Evolutionary conservation across 169 alveolate species (phyloP).

Genomic region (Plasmodium relictum): DNA sequence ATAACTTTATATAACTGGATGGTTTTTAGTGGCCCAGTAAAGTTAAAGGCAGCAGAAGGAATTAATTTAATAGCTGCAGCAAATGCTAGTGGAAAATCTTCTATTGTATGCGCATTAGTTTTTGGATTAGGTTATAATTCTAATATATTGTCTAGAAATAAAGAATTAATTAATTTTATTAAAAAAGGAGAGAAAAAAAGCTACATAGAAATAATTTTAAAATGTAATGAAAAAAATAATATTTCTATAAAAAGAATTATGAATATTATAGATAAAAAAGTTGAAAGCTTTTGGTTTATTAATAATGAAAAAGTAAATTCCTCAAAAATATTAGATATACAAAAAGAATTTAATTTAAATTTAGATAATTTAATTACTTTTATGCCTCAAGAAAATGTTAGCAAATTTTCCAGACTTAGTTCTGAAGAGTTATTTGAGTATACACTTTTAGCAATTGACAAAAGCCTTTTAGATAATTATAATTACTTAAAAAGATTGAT

Average conservation of each 20-base stretch:
- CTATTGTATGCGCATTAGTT: constrained; percentile 85
- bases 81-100: constrained; percentile 84
- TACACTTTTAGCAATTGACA: constrained; percentile 81
- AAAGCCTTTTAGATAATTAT: constrained; percentile 45
- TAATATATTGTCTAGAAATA: constrained; percentile 79
- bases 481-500: constrained; percentile 56
- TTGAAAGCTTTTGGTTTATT: constrained; percentile 76
- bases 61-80: constrained; percentile 86
- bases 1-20: constrained; percentile 84
- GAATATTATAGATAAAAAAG: constrained; percentile 31
- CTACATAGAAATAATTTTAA: constrained; percentile 62
- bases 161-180: constrained; percentile 78
- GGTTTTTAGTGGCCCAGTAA: constrained; percentile 86
- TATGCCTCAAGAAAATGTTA: constrained; percentile 85
- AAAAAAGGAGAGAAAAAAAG: constrained; percentile 79
- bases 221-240: constrained; percentile 18
- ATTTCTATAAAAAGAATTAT: constrained; percentile 45
- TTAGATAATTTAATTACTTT: constrained; percentile 81
- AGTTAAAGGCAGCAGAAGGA: constrained; percentile 79
- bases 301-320: constrained; percentile 75
- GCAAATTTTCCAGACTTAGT: constrained; percentile 81
- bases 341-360: constrained; percentile 77
- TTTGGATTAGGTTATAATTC: constrained; percentile 82
- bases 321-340: constrained; percentile 59
- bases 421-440: constrained; percentile 82